Percentiles rank a stretch among this genome's conserved stretches.
These are phyloP conservation scores for Talaromyces piceae DNA, from an alignment of 2,329 filamentous ascomycete species.

Conservation along the genomic window DNA sequence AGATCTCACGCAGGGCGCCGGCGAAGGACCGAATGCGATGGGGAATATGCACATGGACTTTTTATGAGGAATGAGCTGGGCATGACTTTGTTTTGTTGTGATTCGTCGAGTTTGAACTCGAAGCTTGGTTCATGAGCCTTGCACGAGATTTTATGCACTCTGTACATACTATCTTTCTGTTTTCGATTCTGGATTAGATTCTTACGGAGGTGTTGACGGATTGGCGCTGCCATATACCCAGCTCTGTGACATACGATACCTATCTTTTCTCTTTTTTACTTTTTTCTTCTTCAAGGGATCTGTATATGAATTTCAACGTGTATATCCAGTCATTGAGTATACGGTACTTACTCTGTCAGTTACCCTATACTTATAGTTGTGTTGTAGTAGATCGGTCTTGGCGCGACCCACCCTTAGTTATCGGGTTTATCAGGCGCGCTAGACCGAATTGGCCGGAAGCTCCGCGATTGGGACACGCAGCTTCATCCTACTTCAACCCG, in stretches of 20 bases:
- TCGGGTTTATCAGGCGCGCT: not conserved
- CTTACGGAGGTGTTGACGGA: not conserved
- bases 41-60: slow-evolving; percentile 13
- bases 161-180: not conserved
- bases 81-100: not conserved
- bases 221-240: not conserved
- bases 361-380: not conserved
- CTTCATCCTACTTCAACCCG: slow-evolving; percentile 1
- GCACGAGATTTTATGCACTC: not conserved
- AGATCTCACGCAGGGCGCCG: slow-evolving; percentile 21
- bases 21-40: slow-evolving; percentile 9
- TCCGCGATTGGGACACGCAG: slow-evolving; percentile 11
- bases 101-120: not conserved
- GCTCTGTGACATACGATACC: not conserved
- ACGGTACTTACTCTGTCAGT: not conserved
- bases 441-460: not conserved
- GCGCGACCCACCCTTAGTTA: not conserved
- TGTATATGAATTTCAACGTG: not conserved
- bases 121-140: too few relatives aligned
- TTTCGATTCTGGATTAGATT: not conserved
- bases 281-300: not conserved
- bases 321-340: too few relatives aligned
- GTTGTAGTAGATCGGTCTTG: not conserved
- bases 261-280: not conserved
- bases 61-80: not conserved